Conservation (phyloP, 1,284 basidiomycete species). For the Porogramme epimiltina region DNA sequence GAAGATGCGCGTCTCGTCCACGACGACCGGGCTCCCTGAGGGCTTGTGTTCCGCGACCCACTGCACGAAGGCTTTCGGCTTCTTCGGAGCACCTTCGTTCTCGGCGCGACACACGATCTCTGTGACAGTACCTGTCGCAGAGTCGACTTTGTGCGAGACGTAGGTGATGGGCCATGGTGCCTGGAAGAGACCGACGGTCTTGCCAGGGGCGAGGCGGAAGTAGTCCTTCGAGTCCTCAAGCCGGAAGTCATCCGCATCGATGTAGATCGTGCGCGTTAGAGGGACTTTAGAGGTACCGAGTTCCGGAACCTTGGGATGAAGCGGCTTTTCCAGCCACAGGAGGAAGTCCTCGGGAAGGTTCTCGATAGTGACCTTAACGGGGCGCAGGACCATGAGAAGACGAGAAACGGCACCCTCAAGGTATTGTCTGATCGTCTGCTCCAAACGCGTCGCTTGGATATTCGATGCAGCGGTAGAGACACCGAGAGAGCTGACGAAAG, state of each 20-base stretch:
- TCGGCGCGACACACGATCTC: slow-evolving; percentile 86
- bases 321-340: slow-evolving; percentile 84
- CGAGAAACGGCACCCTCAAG: slow-evolving; percentile 90
- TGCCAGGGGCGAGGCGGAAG: slow-evolving; percentile 96
- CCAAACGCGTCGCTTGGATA: slow-evolving; percentile 89
- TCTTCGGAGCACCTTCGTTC: slow-evolving; percentile 63
- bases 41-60: slow-evolving; percentile 92
- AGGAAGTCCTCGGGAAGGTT: slow-evolving; percentile 90
- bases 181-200: slow-evolving; percentile 96
- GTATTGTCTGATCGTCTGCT: slow-evolving; percentile 87
- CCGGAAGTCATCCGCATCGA: slow-evolving; percentile 95
- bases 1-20: slow-evolving; percentile 94
- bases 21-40: slow-evolving; percentile 77
- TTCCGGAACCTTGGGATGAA: slow-evolving; percentile 93
- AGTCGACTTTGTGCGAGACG: slow-evolving; percentile 82
- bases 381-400: slow-evolving; percentile 90
- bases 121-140: slow-evolving; percentile 67
- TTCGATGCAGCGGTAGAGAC: slow-evolving; percentile 88
- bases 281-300: slow-evolving; percentile 86
- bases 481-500: slow-evolving; percentile 91
- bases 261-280: slow-evolving; percentile 90
- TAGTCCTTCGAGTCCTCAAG: slow-evolving; percentile 92
- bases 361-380: slow-evolving; percentile 90
- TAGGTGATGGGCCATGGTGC: slow-evolving; percentile 96
- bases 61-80: slow-evolving; percentile 96